phyloP scores from a whole-genome alignment of 2,329 filamentous ascomycete genomes.

The Penicillium sp. region DNA sequence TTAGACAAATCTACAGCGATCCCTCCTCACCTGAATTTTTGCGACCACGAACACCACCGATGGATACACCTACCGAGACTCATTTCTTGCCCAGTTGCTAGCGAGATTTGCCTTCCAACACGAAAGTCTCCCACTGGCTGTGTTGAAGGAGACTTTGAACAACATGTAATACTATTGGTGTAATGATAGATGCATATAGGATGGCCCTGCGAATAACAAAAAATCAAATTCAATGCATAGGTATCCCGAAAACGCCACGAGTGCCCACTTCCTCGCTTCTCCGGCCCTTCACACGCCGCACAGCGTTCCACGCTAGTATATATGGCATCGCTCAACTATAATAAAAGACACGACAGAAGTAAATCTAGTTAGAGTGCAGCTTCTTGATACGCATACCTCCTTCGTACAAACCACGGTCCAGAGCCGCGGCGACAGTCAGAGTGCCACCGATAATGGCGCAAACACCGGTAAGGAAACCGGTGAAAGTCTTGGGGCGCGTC shows the following conservation, averaged over 20 bases:
- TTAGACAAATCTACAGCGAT: too few species aligned
- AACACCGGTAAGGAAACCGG: slow-evolving; percentile 87
- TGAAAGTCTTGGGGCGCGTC: slow-evolving; percentile 81
- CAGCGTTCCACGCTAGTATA: neutral
- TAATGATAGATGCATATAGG: slow-evolving; percentile 8
- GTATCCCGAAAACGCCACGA: slow-evolving; percentile 21
- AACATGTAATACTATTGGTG: neutral
- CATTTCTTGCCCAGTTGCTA: too few species aligned
- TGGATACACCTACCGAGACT: too few species aligned
- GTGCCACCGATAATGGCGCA: slow-evolving; percentile 95
- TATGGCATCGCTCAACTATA: neutral
- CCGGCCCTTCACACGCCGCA: slow-evolving; percentile 1
- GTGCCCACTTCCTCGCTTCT: slow-evolving; percentile 10
- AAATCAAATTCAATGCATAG: slow-evolving; percentile 14
- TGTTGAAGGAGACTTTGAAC: neutral
- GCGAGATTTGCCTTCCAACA: too few species aligned
- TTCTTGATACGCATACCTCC: slow-evolving; percentile 83
- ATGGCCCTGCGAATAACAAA: neutral
- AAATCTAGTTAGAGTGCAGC: slow-evolving; percentile 60
- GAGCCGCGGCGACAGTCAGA: slow-evolving; percentile 87
- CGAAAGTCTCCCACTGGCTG: too few species aligned
- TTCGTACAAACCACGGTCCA: slow-evolving; percentile 90
- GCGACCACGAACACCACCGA: too few species aligned
- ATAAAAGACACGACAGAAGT: neutral
- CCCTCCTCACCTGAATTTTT: too few species aligned